Evolutionary conservation across 169 alveolate species (phyloP).

Genomic region (Perkinsus olseni): DNA sequence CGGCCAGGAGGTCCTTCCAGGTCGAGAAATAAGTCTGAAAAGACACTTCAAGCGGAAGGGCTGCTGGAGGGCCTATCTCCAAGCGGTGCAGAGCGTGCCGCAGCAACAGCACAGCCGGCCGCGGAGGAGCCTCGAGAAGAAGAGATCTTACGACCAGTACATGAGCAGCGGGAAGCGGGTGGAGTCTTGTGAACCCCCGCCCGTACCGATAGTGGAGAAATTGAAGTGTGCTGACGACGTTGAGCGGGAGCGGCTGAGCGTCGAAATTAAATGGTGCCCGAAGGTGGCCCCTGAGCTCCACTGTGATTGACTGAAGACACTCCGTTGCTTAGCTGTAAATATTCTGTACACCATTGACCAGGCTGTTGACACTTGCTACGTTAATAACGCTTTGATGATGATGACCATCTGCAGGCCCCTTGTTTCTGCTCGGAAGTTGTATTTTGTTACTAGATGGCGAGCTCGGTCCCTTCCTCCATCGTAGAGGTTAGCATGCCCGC

Average conservation of each 20-base stretch:
- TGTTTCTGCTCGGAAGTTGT: neutral
- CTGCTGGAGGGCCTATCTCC: neutral
- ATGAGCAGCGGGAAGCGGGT: neutral
- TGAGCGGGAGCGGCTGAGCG: neutral
- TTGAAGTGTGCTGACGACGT: neutral
- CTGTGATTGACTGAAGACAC: neutral
- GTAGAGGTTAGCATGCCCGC: neutral
- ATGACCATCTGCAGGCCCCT: neutral
- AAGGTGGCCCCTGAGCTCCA: neutral
- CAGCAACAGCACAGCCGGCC: neutral
- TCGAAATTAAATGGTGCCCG: neutral
- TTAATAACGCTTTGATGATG: neutral
- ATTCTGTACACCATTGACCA: neutral
- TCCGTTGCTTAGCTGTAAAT: neutral
- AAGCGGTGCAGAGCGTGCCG: neutral
- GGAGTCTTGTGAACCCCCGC: neutral
- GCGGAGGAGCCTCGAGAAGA: neutral
- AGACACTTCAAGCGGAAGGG: neutral
- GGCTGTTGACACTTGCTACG: neutral
- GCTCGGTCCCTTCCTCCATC: too few relatives aligned
- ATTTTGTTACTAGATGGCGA: too few relatives aligned
- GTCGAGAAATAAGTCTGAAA: neutral
- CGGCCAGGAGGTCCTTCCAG: neutral
- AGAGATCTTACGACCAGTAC: neutral
- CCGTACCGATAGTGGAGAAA: neutral